A percentile compares a stretch with the other conserved stretches of the same genome.
These are phyloP conservation scores for Echria macrotheca DNA, from an alignment of 495 filamentous ascomycete genomes.

Conservation along the genomic window DNA sequence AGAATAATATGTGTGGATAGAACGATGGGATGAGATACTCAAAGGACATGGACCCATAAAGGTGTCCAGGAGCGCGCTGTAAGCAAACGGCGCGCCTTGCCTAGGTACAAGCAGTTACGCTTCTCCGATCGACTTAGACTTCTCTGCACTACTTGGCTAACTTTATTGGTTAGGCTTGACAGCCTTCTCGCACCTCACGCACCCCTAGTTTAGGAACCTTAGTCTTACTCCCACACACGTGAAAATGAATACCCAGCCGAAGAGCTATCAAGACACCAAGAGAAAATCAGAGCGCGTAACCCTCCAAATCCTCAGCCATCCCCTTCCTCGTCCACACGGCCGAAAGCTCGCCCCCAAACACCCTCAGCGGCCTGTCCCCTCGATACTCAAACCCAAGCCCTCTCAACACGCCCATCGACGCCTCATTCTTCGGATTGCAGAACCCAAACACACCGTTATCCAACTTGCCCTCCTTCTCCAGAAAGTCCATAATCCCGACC, in stretches of 20 bases:
- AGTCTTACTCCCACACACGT: not conserved
- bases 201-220: not conserved
- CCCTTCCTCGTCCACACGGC: conserved; percentile 26
- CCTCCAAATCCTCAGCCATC: conserved; percentile 26
- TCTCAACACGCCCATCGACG: conserved; percentile 27
- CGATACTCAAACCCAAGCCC: conserved; percentile 30
- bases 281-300: conserved; percentile 19
- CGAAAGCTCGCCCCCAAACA: conserved; percentile 24
- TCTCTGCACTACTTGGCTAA: not conserved
- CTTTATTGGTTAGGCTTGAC: not conserved
- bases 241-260: no score
- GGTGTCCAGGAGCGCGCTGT: no score
- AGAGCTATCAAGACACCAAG: not conserved
- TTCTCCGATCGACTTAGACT: no score
- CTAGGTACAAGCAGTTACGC: no score
- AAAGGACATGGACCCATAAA: no score
- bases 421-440: conserved; percentile 19
- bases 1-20: no score
- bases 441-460: conserved; percentile 23
- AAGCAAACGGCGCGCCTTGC: no score
- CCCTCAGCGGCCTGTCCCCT: conserved; percentile 22
- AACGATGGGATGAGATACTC: no score
- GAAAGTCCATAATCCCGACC: conserved; percentile 27
- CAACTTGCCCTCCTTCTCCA: conserved; percentile 17
- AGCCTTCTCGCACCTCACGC: no score